Evolutionary conservation across 805 yeast species (phyloP).

Genomic region (Torulaspora indica): DNA sequence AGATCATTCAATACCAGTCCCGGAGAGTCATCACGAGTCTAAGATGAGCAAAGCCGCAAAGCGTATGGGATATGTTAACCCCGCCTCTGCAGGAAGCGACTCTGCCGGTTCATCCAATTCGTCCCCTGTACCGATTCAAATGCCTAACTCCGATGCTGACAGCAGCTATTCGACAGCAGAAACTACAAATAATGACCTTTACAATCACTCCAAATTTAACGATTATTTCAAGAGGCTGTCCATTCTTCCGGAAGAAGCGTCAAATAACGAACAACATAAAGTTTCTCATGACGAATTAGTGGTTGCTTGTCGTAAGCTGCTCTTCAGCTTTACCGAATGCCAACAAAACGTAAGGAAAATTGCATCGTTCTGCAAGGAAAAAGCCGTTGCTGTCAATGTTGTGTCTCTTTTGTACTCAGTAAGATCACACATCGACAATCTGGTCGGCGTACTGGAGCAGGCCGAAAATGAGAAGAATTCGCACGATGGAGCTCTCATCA

Average conservation of each 20-base stretch:
- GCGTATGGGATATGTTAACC: slow-evolving; percentile 63
- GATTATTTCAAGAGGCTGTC: slow-evolving; percentile 65
- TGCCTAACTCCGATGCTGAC: slow-evolving; percentile 10
- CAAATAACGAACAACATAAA: slow-evolving; percentile 22
- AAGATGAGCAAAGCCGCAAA: slow-evolving; percentile 56
- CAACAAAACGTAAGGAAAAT: slow-evolving; percentile 55
- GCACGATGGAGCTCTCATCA: slow-evolving; percentile 37
- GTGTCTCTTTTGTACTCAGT: slow-evolving; percentile 49
- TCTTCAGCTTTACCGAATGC: slow-evolving; percentile 60
- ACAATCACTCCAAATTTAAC: slow-evolving; percentile 43
- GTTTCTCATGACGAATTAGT: slow-evolving; percentile 34
- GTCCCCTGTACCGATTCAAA: slow-evolving; percentile 8
- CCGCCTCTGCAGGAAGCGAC: slow-evolving; percentile 16
- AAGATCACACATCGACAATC: slow-evolving; percentile 50
- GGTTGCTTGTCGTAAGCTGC: slow-evolving; percentile 49
- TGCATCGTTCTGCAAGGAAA: slow-evolving; percentile 54
- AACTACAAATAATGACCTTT: slow-evolving; percentile 21
- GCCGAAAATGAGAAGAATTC: slow-evolving; percentile 41
- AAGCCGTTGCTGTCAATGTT: slow-evolving; percentile 49
- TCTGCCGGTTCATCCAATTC: slow-evolving; percentile 8
- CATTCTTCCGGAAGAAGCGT: slow-evolving; percentile 50
- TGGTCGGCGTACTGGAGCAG: slow-evolving; percentile 53
- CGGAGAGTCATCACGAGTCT: slow-evolving; percentile 4
- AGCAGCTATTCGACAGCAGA: slow-evolving; percentile 1
- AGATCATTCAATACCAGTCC: slow-evolving; percentile 20